phyloP scores from a whole-genome alignment of 139 green algal species.

The Chloropicon primus region DNA sequence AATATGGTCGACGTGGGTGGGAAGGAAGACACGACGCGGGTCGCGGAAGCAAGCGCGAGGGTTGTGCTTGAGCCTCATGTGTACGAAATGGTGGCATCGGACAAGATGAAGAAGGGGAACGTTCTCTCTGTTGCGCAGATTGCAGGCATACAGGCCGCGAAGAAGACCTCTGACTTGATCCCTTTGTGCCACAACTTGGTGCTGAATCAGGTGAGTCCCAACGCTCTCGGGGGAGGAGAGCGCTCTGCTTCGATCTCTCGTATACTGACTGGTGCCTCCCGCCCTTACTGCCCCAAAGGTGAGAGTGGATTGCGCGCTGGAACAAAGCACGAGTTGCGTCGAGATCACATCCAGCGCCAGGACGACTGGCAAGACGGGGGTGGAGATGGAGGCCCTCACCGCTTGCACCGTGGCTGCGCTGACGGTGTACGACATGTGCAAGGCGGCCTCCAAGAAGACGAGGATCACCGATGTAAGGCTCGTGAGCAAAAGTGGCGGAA shows the following conservation, averaged over 20 bases:
- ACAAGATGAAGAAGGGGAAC: slow-evolving; percentile 72
- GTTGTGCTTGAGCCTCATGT: slow-evolving; percentile 50
- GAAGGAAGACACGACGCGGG: slow-evolving; percentile 35
- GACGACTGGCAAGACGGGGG: slow-evolving; percentile 48
- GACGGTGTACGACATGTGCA: slow-evolving; percentile 97
- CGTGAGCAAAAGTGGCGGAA: slow-evolving; percentile 65
- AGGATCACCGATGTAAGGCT: slow-evolving; percentile 59
- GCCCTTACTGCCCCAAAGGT: slow-evolving; percentile 22
- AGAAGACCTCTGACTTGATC: slow-evolving; percentile 49
- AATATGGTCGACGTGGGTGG: not conserved
- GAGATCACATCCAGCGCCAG: slow-evolving; percentile 32
- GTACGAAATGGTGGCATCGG: slow-evolving; percentile 45
- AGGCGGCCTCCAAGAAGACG: slow-evolving; percentile 65
- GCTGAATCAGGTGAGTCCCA: slow-evolving; percentile 29
- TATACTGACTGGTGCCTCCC: not conserved
- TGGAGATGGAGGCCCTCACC: slow-evolving; percentile 97
- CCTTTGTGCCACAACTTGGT: slow-evolving; percentile 66
- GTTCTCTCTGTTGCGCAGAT: slow-evolving; percentile 72
- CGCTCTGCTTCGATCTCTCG: too few species aligned
- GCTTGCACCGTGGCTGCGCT: slow-evolving; percentile 64
- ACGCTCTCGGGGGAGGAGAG: too few species aligned
- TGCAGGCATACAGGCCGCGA: slow-evolving; percentile 84
- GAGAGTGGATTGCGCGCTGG: slow-evolving; percentile 48
- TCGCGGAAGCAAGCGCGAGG: slow-evolving; percentile 41
- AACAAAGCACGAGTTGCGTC: slow-evolving; percentile 25